These are phyloP conservation scores for Aristolochia californica DNA, from an alignment of 164 flowering plant species.

Conservation along the genomic window DNA sequence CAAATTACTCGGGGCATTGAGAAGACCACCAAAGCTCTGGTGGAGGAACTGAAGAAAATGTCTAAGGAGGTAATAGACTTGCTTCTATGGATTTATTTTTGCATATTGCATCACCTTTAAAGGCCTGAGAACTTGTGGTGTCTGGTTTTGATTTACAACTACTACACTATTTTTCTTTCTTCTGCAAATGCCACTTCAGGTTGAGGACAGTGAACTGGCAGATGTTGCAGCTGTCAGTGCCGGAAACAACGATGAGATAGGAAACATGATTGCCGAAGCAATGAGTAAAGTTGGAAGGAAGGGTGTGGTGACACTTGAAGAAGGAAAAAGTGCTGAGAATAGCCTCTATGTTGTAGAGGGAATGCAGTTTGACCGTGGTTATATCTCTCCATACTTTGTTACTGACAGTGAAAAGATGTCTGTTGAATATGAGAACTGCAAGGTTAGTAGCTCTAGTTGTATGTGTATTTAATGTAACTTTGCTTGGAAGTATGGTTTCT, in stretches of 20 bases:
- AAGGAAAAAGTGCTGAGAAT: constrained; percentile 96
- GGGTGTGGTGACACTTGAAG: constrained; percentile 98
- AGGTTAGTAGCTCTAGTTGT: constrained; percentile 27
- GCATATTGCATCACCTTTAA: not conserved
- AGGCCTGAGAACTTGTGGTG: no score
- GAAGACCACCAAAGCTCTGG: constrained; percentile 85
- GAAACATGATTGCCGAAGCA: constrained; percentile 96
- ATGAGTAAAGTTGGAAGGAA: constrained; percentile 89
- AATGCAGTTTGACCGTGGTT: constrained; percentile 98
- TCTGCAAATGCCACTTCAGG: constrained; percentile 27
- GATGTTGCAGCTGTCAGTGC: constrained; percentile 99
- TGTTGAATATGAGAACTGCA: constrained; percentile 91
- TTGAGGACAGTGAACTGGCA: constrained; percentile 94
- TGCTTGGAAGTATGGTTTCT: not conserved
- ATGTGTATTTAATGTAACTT: not conserved
- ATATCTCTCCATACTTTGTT: constrained; percentile 91
- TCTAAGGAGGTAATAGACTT: constrained; percentile 81
- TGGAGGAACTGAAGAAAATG: constrained; percentile 65
- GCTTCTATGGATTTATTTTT: not conserved
- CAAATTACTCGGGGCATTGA: constrained; percentile 93
- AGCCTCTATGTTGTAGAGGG: constrained; percentile 88
- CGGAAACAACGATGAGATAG: constrained; percentile 89
- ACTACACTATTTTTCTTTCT: not conserved
- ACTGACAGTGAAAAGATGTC: constrained; percentile 94
- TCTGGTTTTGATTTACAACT: not conserved